Evolutionary conservation across 441 rosid species (phyloP).

Genomic region (Mallotus repandus): DNA sequence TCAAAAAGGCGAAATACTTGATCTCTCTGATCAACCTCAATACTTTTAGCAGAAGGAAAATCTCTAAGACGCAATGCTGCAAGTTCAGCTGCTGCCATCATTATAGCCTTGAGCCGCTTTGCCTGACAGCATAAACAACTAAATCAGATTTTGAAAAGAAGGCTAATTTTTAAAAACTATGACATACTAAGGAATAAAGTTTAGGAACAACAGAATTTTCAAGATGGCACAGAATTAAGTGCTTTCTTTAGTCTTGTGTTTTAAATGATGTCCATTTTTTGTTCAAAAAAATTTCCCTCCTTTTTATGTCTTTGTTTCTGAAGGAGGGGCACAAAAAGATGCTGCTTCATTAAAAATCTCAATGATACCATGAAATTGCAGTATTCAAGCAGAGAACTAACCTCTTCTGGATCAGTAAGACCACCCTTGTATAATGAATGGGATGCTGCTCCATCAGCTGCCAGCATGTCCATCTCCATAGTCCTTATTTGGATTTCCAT

Average conservation of each 20-base stretch:
- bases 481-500: slow-evolving; percentile 97
- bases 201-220: background rate
- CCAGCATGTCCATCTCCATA: slow-evolving; percentile 73
- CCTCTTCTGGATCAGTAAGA: slow-evolving; percentile 90
- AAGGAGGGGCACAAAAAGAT: background rate
- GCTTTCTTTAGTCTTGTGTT: background rate
- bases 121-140: slow-evolving; percentile 46
- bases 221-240: background rate
- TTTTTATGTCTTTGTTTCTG: background rate
- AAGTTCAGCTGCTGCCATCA: slow-evolving; percentile 95
- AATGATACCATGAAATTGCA: too few species aligned
- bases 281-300: background rate
- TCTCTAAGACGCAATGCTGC: slow-evolving; percentile 90
- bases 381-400: slow-evolving; percentile 20
- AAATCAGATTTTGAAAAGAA: slow-evolving; percentile 8
- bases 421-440: slow-evolving; percentile 91
- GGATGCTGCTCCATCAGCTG: slow-evolving; percentile 85
- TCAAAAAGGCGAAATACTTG: slow-evolving; percentile 72
- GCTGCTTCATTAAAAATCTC: too few species aligned
- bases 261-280: background rate
- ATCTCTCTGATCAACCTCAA: slow-evolving; percentile 58
- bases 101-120: slow-evolving; percentile 81
- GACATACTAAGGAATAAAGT: background rate
- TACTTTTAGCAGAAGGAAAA: slow-evolving; percentile 54
- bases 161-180: background rate